Conservation (phyloP, 139 green algal species). For the Tetratostichococcus sp. region DNA sequence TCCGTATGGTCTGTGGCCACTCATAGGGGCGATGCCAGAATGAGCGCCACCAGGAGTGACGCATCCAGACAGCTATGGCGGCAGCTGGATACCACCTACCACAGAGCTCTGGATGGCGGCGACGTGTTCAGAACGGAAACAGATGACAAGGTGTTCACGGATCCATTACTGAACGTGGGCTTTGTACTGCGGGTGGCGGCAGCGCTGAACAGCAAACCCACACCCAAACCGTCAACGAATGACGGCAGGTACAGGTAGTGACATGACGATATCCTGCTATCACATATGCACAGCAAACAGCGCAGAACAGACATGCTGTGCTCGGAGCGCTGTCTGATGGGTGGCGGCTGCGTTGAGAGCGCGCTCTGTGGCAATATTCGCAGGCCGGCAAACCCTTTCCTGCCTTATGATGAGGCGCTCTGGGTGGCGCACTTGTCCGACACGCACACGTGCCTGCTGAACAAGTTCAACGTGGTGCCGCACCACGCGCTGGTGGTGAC, state of each 20-base stretch:
- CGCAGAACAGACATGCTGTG: no score
- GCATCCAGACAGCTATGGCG: slow-evolving; percentile 18
- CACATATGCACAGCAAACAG: no score
- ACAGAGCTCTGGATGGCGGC: slow-evolving; percentile 10
- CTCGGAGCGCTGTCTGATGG: no score
- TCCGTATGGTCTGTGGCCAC: neutral
- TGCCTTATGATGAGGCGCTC: slow-evolving; percentile 71
- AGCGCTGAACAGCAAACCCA: slow-evolving; percentile 67
- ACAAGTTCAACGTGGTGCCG: slow-evolving; percentile 82
- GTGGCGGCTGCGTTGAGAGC: no score
- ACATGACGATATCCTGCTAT: no score
- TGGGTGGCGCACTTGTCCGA: slow-evolving; percentile 59
- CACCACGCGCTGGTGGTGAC: slow-evolving; percentile 68
- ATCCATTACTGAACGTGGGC: slow-evolving; percentile 11
- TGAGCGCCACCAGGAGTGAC: no score
- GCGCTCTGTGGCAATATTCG: neutral
- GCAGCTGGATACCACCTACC: slow-evolving; percentile 4
- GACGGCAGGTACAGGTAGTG: neutral
- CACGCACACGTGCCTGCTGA: slow-evolving; percentile 70
- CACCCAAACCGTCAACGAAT: slow-evolving; percentile 46
- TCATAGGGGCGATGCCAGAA: no score
- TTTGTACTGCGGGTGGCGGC: slow-evolving; percentile 64
- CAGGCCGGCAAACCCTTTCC: slow-evolving; percentile 70
- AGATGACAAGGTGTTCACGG: slow-evolving; percentile 5
- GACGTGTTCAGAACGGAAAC: slow-evolving; percentile 28